These are phyloP conservation scores for Limnanthes douglasii DNA, from an alignment of 345 rosid species.

Conservation along the genomic window DNA sequence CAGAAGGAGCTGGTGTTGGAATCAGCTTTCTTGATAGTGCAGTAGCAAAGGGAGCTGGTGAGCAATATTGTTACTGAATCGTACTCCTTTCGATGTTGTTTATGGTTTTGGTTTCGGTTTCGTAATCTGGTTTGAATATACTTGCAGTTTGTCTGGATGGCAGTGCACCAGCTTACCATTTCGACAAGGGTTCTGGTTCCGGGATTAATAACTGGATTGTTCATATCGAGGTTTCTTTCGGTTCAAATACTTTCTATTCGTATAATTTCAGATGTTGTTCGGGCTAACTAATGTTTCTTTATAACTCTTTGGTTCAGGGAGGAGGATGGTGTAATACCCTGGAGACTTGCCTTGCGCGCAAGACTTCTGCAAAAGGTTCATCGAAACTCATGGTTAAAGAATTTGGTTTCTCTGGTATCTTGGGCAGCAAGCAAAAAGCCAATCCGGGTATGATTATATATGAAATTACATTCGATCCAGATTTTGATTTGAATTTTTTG, in stretches of 20 bases:
- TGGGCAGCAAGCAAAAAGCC: slow-evolving; percentile 34
- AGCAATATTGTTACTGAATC: slow-evolving; percentile 1
- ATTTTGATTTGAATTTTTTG: neutral
- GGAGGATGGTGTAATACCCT: slow-evolving; percentile 76
- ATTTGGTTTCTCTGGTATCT: slow-evolving; percentile 70
- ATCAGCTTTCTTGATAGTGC: slow-evolving; percentile 54
- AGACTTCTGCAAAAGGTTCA: slow-evolving; percentile 50
- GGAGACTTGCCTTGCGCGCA: slow-evolving; percentile 41
- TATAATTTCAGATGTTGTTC: slow-evolving; percentile 2
- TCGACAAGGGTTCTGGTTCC: slow-evolving; percentile 57
- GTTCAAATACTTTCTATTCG: neutral
- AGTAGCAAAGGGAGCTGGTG: slow-evolving; percentile 80
- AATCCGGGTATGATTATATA: slow-evolving; percentile 48
- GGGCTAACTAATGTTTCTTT: neutral
- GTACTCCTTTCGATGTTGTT: neutral
- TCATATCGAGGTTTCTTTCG: slow-evolving; percentile 58
- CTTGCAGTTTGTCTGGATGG: slow-evolving; percentile 89
- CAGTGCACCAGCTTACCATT: slow-evolving; percentile 91
- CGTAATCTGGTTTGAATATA: neutral
- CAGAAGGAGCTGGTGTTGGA: slow-evolving; percentile 30
- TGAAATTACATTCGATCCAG: neutral
- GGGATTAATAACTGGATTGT: slow-evolving; percentile 79
- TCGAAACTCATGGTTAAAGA: slow-evolving; percentile 48
- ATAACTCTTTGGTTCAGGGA: slow-evolving; percentile 10
- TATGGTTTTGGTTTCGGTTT: neutral